A percentile compares a stretch with the other conserved stretches of the same genome.
Evolutionary conservation across 257 asterid species (phyloP).

Genomic region (Solanum etuberosum): DNA sequence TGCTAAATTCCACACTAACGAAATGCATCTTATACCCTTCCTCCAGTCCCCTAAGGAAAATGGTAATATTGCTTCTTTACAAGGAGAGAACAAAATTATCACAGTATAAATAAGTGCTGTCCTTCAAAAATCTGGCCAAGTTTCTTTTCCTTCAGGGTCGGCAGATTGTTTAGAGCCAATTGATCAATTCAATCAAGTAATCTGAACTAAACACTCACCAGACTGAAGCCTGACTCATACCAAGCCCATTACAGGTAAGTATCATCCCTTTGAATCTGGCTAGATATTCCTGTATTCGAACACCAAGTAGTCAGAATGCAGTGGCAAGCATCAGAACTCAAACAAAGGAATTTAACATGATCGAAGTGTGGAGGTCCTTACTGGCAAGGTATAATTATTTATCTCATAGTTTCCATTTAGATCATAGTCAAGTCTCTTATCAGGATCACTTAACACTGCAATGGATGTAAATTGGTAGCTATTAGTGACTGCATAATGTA

Average conservation of each 20-base stretch:
- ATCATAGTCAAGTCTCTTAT: conserved; percentile 55
- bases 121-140: not conserved
- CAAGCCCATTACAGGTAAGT: conserved; percentile 62
- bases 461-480: conserved; percentile 3
- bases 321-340: conserved; percentile 3
- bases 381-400: conserved; percentile 50
- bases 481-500: not conserved
- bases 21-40: not conserved
- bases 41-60: not conserved
- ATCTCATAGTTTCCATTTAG: conserved; percentile 49
- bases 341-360: not conserved
- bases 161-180: not conserved
- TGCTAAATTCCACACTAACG: not conserved
- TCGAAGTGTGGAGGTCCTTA: conserved; percentile 10
- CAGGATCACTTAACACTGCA: conserved; percentile 62
- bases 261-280: conserved; percentile 72
- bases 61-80: not conserved
- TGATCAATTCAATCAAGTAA: not conserved
- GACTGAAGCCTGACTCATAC: conserved; percentile 39
- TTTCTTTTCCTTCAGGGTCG: not conserved
- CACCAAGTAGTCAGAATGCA: not conserved
- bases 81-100: not conserved
- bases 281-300: conserved; percentile 38
- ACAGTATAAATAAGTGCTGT: not conserved
- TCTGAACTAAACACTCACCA: conserved; percentile 20